Conservation (phyloP, 2,329 filamentous ascomycete species). For the Colletotrichum sp. region DNA sequence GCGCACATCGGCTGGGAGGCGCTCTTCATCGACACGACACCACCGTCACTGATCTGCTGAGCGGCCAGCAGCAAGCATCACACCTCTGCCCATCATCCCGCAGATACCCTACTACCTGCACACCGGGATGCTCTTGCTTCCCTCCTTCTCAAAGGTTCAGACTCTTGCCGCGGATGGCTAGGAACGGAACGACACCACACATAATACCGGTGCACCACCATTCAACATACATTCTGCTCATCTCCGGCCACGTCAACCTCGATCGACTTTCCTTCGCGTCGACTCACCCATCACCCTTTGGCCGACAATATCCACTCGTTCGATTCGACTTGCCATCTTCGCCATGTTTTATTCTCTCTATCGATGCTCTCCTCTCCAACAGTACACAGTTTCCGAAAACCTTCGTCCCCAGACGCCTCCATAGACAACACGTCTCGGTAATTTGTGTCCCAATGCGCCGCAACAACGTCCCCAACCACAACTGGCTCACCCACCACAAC, state of each 20-base stretch:
- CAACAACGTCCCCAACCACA: background rate
- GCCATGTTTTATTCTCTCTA: background rate
- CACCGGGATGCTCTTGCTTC: background rate
- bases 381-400: background rate
- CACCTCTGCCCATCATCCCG: background rate
- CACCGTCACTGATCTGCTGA: background rate
- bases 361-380: background rate
- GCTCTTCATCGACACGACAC: background rate
- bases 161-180: background rate
- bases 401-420: conserved; percentile 1
- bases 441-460: background rate
- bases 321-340: background rate
- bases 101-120: background rate
- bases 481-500: background rate
- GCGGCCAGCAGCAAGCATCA: background rate
- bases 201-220: background rate
- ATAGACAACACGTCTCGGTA: background rate
- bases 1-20: conserved; percentile 17
- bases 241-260: conserved; percentile 10
- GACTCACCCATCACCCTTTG: background rate
- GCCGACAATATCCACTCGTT: background rate
- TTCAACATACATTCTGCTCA: background rate
- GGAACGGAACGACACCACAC: background rate
- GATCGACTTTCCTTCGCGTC: conserved; percentile 1
- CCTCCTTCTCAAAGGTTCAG: background rate